phyloP scores from a whole-genome alignment of 2,329 filamentous ascomycete genomes.

The Passalora sequoiae region DNA sequence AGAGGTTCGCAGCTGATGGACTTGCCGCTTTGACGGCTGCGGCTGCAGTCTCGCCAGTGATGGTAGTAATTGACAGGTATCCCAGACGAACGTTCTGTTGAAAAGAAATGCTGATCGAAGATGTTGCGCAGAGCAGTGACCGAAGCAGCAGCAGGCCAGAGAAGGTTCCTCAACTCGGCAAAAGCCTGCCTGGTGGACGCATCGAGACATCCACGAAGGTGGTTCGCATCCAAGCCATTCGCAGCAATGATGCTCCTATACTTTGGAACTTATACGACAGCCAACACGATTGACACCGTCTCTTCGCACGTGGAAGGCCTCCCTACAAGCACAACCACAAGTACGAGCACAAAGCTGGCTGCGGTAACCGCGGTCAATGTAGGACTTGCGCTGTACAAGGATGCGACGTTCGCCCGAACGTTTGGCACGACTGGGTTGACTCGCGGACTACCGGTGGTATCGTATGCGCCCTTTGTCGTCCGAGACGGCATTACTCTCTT shows the following conservation, averaged over 20 bases:
- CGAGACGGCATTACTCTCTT: slow-evolving; percentile 22
- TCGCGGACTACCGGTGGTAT: slow-evolving; percentile 15
- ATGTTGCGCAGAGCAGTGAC: slow-evolving; percentile 18
- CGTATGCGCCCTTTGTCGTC: slow-evolving; percentile 19
- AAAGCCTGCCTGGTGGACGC: slow-evolving; percentile 9
- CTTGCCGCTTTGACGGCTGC: slow-evolving; percentile 20
- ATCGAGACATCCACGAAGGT: slow-evolving; percentile 13
- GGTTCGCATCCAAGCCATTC: slow-evolving; percentile 17
- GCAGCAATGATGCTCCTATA: slow-evolving; percentile 22
- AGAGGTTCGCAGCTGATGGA: slow-evolving; percentile 14
- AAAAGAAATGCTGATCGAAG: background rate
- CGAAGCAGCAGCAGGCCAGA: slow-evolving; percentile 18
- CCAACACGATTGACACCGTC: slow-evolving; percentile 21
- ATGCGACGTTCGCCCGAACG: slow-evolving; percentile 19
- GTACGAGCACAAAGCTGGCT: slow-evolving; percentile 16
- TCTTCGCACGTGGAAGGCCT: slow-evolving; percentile 9
- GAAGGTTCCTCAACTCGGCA: slow-evolving; percentile 11
- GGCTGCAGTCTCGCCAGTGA: slow-evolving; percentile 20
- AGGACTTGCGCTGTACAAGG: slow-evolving; percentile 21
- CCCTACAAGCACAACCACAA: slow-evolving; percentile 12
- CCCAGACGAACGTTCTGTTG: background rate
- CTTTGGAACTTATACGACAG: slow-evolving; percentile 20
- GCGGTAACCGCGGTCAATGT: slow-evolving; percentile 20
- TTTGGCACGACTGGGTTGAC: slow-evolving; percentile 17
- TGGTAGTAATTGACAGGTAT: slow-evolving; percentile 23